phyloP scores from a whole-genome alignment of 2,329 filamentous ascomycete species.

The Claviceps purpurea region DNA sequence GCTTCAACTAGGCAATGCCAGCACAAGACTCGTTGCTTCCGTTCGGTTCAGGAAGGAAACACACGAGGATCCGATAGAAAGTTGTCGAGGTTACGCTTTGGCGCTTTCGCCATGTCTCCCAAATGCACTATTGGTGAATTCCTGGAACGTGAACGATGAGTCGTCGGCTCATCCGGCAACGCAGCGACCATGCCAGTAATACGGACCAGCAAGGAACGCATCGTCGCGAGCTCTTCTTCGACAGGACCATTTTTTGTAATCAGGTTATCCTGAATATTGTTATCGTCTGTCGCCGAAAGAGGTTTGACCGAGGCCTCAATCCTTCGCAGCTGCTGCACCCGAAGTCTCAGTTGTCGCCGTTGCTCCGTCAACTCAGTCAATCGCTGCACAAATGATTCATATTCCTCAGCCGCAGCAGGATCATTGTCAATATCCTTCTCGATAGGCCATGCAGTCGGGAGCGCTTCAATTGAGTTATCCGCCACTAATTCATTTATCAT shows the following conservation, averaged over 20 bases:
- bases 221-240: constrained; percentile 52
- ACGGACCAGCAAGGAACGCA: constrained; percentile 48
- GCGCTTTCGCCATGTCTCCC: constrained; percentile 24
- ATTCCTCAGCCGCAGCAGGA: constrained; percentile 36
- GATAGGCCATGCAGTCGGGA: constrained; percentile 34
- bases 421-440: constrained; percentile 22
- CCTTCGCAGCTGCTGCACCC: constrained; percentile 32
- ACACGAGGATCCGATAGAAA: constrained; percentile 21
- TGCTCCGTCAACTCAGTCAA: constrained; percentile 35
- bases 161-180: constrained; percentile 16
- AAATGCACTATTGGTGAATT: constrained; percentile 13
- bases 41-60: constrained; percentile 8
- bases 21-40: background rate
- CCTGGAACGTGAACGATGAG: background rate
- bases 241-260: constrained; percentile 51
- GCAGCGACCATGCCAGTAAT: constrained; percentile 40
- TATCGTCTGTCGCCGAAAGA: constrained; percentile 12
- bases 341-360: constrained; percentile 21
- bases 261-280: constrained; percentile 49
- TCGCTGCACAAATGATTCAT: constrained; percentile 33
- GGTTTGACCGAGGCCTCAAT: constrained; percentile 39
- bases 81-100: constrained; percentile 28
- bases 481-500: constrained; percentile 19
- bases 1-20: background rate
- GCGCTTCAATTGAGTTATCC: constrained; percentile 28